Conservation (phyloP, 208 protist genomes). For the Trypanosomatidae sp. region DNA sequence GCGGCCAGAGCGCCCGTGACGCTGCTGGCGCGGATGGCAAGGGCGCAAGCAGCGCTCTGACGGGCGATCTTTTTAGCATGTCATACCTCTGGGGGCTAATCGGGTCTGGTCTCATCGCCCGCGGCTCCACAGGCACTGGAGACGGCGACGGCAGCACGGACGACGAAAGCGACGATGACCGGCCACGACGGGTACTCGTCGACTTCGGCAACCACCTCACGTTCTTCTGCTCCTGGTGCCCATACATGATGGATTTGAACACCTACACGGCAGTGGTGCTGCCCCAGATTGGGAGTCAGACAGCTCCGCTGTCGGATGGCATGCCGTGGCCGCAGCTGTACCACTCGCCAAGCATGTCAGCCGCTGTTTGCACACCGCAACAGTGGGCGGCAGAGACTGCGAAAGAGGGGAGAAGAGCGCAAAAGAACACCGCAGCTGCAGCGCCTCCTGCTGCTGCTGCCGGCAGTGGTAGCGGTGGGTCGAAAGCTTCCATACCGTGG, state of each 20-base stretch:
- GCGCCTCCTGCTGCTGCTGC: background rate
- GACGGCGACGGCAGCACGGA: background rate
- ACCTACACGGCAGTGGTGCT: constrained; percentile 23
- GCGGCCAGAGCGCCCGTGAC: background rate
- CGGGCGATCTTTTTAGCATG: constrained; percentile 13
- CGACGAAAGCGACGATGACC: background rate
- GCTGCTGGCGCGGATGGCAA: background rate
- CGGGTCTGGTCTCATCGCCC: constrained; percentile 7
- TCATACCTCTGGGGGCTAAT: constrained; percentile 23
- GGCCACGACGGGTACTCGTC: constrained; percentile 25
- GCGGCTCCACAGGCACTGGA: background rate
- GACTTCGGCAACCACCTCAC: constrained; percentile 31
- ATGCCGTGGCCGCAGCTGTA: constrained; percentile 28
- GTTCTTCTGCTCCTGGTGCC: constrained; percentile 25
- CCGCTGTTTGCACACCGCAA: background rate
- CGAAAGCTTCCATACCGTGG: background rate
- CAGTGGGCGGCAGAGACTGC: background rate
- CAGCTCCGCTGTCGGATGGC: constrained; percentile 13
- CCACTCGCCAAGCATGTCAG: constrained; percentile 20
- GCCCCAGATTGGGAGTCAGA: constrained; percentile 19
- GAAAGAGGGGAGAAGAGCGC: background rate
- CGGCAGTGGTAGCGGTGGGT: background rate
- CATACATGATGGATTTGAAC: constrained; percentile 18
- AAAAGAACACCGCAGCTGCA: background rate
- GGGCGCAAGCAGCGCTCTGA: background rate